Evolutionary conservation across 2,329 filamentous ascomycete species (phyloP).

Genomic region (Cladosporium oxysporum): DNA sequence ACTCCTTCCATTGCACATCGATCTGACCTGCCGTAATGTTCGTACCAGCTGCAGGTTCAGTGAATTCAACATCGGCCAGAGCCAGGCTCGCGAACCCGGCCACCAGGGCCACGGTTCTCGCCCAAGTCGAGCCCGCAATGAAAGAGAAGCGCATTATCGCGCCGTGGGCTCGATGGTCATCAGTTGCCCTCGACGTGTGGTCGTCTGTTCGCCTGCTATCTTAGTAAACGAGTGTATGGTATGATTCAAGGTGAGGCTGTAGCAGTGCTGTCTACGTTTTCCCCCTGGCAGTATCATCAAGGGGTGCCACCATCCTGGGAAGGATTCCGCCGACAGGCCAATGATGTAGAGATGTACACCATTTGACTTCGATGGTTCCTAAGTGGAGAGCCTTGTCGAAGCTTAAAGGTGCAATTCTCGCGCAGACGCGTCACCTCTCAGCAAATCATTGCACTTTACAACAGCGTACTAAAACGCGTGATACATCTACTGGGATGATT

Average conservation of each 20-base stretch:
- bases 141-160: neutral
- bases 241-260: neutral
- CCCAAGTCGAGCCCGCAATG: neutral
- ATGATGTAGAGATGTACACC: neutral
- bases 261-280: neutral
- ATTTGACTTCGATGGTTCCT: conserved; percentile 10
- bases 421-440: conserved; percentile 15
- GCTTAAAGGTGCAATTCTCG: conserved; percentile 3
- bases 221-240: neutral
- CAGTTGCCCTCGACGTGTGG: neutral
- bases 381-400: neutral
- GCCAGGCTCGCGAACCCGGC: conserved; percentile 42
- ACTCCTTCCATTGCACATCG: conserved; percentile 58
- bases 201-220: neutral
- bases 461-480: neutral
- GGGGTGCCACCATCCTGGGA: neutral
- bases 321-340: neutral
- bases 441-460: neutral
- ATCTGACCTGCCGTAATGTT: conserved; percentile 52
- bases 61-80: conserved; percentile 58
- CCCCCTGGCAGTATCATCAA: neutral
- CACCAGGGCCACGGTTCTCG: neutral
- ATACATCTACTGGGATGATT: neutral
- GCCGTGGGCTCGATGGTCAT: neutral
- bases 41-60: conserved; percentile 53